Conservation (phyloP, 345 rosid genomes). For the Syzygium aromaticum region DNA sequence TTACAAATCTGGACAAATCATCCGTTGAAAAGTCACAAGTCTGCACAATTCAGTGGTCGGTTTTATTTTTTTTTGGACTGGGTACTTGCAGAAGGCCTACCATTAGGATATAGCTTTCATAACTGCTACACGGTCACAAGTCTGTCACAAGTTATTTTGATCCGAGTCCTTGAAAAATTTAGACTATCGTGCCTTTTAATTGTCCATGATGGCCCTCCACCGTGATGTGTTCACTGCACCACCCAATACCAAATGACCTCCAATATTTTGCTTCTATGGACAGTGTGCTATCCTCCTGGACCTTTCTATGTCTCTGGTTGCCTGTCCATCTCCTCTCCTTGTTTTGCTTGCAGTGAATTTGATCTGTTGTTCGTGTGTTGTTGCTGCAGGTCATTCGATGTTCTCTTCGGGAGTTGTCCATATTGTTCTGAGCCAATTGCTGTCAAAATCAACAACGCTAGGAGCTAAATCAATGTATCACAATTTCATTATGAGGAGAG, state of each 20-base stretch:
- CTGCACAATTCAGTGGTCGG: background rate
- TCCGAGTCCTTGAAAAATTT: background rate
- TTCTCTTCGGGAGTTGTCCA: slow-evolving; percentile 71
- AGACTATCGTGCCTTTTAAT: background rate
- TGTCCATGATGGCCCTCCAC: background rate
- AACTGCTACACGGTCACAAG: background rate
- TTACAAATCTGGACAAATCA: background rate
- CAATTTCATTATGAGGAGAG: background rate
- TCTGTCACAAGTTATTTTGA: background rate
- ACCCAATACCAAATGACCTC: background rate
- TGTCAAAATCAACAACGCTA: slow-evolving; percentile 37
- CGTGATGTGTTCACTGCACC: background rate
- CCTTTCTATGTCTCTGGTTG: background rate
- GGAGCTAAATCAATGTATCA: slow-evolving; percentile 7
- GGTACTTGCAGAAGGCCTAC: background rate
- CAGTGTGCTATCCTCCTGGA: background rate
- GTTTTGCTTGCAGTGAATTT: background rate
- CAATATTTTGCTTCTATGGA: background rate
- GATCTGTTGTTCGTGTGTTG: background rate
- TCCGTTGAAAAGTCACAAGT: background rate
- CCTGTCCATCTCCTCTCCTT: background rate
- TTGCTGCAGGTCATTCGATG: slow-evolving; percentile 59
- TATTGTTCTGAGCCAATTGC: slow-evolving; percentile 73
- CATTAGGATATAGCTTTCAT: background rate
- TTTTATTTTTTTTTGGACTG: background rate